phyloP scores from a whole-genome alignment of 352 stramenopile genomes.

The Globisporangium orthogonon region DNA sequence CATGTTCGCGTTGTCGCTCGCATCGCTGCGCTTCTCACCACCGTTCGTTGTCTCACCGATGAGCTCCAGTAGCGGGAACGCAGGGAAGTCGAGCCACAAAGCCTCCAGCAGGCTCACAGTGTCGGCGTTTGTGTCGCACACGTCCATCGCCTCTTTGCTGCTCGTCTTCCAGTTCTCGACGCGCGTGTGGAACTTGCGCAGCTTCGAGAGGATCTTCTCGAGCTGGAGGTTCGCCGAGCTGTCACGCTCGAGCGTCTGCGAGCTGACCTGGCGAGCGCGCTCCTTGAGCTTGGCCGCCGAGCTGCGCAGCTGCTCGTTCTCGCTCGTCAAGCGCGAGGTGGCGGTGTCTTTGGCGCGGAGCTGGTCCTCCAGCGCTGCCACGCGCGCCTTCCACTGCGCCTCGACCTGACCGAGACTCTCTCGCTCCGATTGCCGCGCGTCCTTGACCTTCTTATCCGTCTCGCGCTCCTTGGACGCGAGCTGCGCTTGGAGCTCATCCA shows the following conservation, averaged over 20 bases:
- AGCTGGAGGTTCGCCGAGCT: slow-evolving; percentile 15
- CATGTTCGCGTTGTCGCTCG: slow-evolving; percentile 16
- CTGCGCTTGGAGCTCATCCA: slow-evolving; percentile 32
- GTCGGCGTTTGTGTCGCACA: slow-evolving; percentile 21
- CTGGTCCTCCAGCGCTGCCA: slow-evolving; percentile 25
- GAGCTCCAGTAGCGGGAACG: slow-evolving; percentile 19
- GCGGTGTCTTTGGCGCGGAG: slow-evolving; percentile 24
- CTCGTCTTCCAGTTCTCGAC: slow-evolving; percentile 49
- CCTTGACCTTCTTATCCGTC: slow-evolving; percentile 11
- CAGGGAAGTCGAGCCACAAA: slow-evolving; percentile 53
- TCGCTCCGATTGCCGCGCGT: slow-evolving; percentile 17
- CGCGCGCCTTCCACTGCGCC: slow-evolving; percentile 17
- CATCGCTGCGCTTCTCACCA: slow-evolving; percentile 1
- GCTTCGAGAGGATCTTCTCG: slow-evolving; percentile 28
- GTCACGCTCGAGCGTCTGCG: slow-evolving; percentile 12
- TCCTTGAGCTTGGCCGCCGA: slow-evolving; percentile 18
- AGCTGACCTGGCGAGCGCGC: neutral
- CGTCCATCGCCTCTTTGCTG: slow-evolving; percentile 33
- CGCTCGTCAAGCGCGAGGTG: slow-evolving; percentile 24
- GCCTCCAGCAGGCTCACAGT: slow-evolving; percentile 32
- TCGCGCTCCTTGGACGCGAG: slow-evolving; percentile 23
- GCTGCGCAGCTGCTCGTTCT: slow-evolving; percentile 30
- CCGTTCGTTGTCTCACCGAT: neutral
- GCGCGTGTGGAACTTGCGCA: slow-evolving; percentile 39
- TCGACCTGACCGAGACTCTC: slow-evolving; percentile 14